These are phyloP conservation scores for Penicillium sp. DNA, from an alignment of 2,329 filamentous ascomycete genomes.

Conservation along the genomic window DNA sequence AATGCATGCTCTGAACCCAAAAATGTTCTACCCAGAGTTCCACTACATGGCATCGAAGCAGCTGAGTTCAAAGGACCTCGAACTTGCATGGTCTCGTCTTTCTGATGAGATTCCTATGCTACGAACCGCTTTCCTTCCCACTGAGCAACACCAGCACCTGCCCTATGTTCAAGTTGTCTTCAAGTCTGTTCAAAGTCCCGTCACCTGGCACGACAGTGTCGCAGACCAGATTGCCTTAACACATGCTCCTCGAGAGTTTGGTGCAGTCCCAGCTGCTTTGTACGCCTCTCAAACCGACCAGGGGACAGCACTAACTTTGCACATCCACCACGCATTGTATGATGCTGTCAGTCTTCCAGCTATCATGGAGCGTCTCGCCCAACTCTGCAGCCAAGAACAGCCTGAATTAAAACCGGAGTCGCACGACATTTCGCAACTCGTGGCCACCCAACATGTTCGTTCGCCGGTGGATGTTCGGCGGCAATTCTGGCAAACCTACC, in stretches of 20 bases:
- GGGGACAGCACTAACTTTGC: constrained; percentile 44
- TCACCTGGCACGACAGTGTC: constrained; percentile 26
- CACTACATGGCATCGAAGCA: constrained; percentile 49
- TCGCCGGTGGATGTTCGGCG: constrained; percentile 29
- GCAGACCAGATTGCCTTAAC: constrained; percentile 12
- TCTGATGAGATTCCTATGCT: constrained; percentile 57
- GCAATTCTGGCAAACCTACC: constrained; percentile 44
- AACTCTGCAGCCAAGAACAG: constrained; percentile 34
- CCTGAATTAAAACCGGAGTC: constrained; percentile 12
- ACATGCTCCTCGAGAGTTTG: constrained; percentile 12
- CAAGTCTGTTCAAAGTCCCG: constrained; percentile 32
- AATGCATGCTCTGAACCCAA: constrained; percentile 57
- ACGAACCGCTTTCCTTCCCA: constrained; percentile 60
- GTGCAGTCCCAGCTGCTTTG: constrained; percentile 29
- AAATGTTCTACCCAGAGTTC: constrained; percentile 70
- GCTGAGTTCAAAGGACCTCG: constrained; percentile 41
- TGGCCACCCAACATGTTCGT: constrained; percentile 31
- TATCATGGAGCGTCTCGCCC: constrained; percentile 52
- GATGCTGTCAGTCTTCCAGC: constrained; percentile 72
- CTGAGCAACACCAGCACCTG: constrained; percentile 34
- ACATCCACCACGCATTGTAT: constrained; percentile 81
- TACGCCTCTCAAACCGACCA: constrained; percentile 28
- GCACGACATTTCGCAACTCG: constrained; percentile 38
- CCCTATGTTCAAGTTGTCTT: constrained; percentile 62
- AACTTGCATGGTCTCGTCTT: constrained; percentile 57